Conservation (phyloP, 2,329 filamentous ascomycete genomes). For the Colletotrichum sublineola region DNA sequence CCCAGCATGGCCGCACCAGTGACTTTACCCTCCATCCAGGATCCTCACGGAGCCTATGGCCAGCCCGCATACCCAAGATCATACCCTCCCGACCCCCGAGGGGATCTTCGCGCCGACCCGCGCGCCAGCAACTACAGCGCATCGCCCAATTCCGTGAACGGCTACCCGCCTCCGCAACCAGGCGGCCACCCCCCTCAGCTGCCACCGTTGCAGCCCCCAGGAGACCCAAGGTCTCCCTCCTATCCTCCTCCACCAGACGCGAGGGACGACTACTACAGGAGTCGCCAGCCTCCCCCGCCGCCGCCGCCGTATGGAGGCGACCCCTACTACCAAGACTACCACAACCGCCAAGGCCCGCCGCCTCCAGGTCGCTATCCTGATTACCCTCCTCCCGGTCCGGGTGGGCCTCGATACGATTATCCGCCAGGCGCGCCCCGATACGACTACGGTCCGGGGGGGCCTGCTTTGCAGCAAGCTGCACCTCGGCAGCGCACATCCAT, state of each 20-base stretch:
- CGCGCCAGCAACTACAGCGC: slow-evolving; percentile 50
- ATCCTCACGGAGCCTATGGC: slow-evolving; percentile 55
- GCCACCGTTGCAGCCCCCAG: slow-evolving; percentile 41
- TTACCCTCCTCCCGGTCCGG: slow-evolving; percentile 47
- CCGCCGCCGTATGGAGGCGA: slow-evolving; percentile 48
- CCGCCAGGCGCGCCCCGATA: slow-evolving; percentile 45
- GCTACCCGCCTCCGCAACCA: slow-evolving; percentile 55
- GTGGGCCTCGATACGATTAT: slow-evolving; percentile 42
- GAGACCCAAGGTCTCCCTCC: slow-evolving; percentile 40
- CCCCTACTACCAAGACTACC: slow-evolving; percentile 52
- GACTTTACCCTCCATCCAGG: slow-evolving; percentile 65
- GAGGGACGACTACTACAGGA: slow-evolving; percentile 49
- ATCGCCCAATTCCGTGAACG: slow-evolving; percentile 61
- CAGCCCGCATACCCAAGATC: slow-evolving; percentile 51
- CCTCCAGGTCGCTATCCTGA: slow-evolving; percentile 51
- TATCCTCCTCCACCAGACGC: slow-evolving; percentile 40
- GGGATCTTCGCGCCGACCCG: slow-evolving; percentile 48
- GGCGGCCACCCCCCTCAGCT: slow-evolving; percentile 38
- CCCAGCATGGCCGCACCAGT: slow-evolving; percentile 60
- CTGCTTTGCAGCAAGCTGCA: slow-evolving; percentile 63
- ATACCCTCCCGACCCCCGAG: slow-evolving; percentile 58
- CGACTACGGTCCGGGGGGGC: slow-evolving; percentile 51
- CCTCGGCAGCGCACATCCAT: slow-evolving; percentile 71
- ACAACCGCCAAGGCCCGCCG: slow-evolving; percentile 51
- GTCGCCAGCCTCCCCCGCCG: slow-evolving; percentile 48